Base-by-base conservation (phyloP, 345 rosid species). In the Ceriops tagal region DNA sequence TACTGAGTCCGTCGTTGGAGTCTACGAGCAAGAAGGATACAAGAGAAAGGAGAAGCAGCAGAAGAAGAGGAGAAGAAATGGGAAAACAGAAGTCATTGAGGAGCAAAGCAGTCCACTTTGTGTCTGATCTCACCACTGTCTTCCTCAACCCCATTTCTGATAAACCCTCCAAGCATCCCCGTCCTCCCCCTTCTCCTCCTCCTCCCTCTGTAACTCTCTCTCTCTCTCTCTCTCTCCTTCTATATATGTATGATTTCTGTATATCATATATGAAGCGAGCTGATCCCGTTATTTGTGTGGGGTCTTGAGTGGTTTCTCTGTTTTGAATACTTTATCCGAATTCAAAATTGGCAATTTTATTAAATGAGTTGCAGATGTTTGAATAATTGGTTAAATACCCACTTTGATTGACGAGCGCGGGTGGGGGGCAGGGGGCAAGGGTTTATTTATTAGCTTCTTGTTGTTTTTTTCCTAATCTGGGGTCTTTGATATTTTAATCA, bases 111-210 rank as follows among this genome's bases (percentile, higher is more conserved):
- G 96, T 87, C 39, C 87, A 91, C 86, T 89, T 95, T 43, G 97
- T 95, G 65, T 76, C 97, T 84, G 96, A 89, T 87, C 84, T 93
- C 75, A 89, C 98, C 88, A 83, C 96, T 73, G 96, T 81, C 65
- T 78, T 95, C 67, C 95, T 95, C 74, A 95, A 92, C 79, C 99
- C 99, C 37, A 87, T 95, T 75, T 95, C 91, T 71, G 99, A 89
- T 73, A 88, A 88, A 72, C 85, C 96, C 66, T 78, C 91, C 68
- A 74, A 77, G 61, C 77, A 34, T 34, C 16, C 19, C 49, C 1
- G 13, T 3, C 16, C 79, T 32, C 30, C 71, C 28, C 73, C 78
- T 59, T 80, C 10, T 34, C 62, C 34, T 46, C 59, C 66, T 31
- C 70, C 68, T 56, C 57, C 61, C 43, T 8, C 64, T 68, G 93